Percentiles rank a stretch among this genome's conserved stretches.
Conservation (phyloP, 1,139 yeast genomes). For the Saccharomyces hybrid region DNA sequence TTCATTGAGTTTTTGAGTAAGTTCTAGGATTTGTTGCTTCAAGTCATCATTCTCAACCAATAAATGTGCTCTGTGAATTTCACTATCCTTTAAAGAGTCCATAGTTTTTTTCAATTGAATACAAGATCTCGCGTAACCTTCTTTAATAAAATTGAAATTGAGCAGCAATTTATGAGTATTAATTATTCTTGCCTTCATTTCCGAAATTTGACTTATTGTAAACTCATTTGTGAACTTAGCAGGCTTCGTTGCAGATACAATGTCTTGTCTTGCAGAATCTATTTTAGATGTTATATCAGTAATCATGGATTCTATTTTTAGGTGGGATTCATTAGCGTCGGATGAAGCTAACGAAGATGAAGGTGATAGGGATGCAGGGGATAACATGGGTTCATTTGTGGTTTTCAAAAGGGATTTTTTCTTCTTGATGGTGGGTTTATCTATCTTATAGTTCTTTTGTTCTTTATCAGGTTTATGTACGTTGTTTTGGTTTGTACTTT, state of each 20-base stretch:
- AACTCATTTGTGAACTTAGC: slow-evolving; percentile 14
- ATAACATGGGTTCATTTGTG: slow-evolving; percentile 6
- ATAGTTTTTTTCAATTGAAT: slow-evolving; percentile 29
- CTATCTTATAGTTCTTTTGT: neutral
- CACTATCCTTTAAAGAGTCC: slow-evolving; percentile 31
- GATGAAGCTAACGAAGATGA: slow-evolving; percentile 2
- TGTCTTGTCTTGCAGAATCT: slow-evolving; percentile 3
- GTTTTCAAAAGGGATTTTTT: slow-evolving; percentile 4
- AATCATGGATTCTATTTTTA: slow-evolving; percentile 4
- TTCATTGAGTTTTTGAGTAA: neutral
- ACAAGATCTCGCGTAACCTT: slow-evolving; percentile 30
- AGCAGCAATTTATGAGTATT: slow-evolving; percentile 28
- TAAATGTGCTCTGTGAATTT: slow-evolving; percentile 30
- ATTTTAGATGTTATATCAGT: slow-evolving; percentile 1
- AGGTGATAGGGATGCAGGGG: slow-evolving; percentile 21
- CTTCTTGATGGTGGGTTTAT: neutral
- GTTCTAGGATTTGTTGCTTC: slow-evolving; percentile 11
- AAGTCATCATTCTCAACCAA: slow-evolving; percentile 26
- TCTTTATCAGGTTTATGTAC: neutral
- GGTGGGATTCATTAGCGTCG: slow-evolving; percentile 3
- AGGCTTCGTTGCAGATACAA: slow-evolving; percentile 4
- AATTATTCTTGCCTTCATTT: slow-evolving; percentile 28
- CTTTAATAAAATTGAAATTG: slow-evolving; percentile 29
- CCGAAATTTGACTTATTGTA: slow-evolving; percentile 20
- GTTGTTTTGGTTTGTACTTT: neutral